Conservation (phyloP, 2,329 filamentous ascomycete genomes). For the Curvularia eragrostidis region DNA sequence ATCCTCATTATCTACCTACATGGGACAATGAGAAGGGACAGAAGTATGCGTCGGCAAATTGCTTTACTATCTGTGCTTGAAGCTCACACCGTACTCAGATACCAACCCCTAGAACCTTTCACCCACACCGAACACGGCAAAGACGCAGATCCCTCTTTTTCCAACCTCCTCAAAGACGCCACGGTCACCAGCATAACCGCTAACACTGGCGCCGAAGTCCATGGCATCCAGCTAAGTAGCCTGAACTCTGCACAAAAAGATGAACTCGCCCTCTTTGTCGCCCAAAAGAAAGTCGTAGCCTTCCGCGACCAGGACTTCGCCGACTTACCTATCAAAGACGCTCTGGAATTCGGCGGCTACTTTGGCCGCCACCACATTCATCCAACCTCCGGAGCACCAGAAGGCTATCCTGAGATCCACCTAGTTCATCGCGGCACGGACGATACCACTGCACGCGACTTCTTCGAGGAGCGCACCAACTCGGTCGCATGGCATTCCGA, state of each 20-base stretch:
- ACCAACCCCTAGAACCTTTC: conserved; percentile 71
- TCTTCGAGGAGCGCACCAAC: conserved; percentile 74
- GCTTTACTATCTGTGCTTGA: neutral
- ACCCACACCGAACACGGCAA: conserved; percentile 78
- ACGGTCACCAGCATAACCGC: conserved; percentile 70
- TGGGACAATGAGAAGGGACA: conserved; percentile 65
- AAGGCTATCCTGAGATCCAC: conserved; percentile 76
- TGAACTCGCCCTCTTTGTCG: conserved; percentile 76
- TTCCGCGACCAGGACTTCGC: conserved; percentile 76
- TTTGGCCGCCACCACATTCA: conserved; percentile 85
- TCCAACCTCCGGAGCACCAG: conserved; percentile 76
- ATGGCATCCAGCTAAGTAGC: conserved; percentile 73
- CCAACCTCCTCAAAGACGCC: conserved; percentile 68
- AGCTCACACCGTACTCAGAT: conserved; percentile 50
- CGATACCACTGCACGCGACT: conserved; percentile 66
- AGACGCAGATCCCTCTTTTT: conserved; percentile 72
- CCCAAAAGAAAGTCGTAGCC: conserved; percentile 76
- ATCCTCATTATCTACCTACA: conserved; percentile 75
- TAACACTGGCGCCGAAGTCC: conserved; percentile 75
- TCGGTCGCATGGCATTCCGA: conserved; percentile 90
- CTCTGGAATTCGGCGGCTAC: conserved; percentile 73
- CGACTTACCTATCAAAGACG: conserved; percentile 71
- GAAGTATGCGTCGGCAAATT: conserved; percentile 2
- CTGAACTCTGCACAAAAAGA: conserved; percentile 74
- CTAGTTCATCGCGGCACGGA: conserved; percentile 76